phyloP scores from a whole-genome alignment of 2,329 filamentous ascomycete genomes.

The Ciborinia camelliae region DNA sequence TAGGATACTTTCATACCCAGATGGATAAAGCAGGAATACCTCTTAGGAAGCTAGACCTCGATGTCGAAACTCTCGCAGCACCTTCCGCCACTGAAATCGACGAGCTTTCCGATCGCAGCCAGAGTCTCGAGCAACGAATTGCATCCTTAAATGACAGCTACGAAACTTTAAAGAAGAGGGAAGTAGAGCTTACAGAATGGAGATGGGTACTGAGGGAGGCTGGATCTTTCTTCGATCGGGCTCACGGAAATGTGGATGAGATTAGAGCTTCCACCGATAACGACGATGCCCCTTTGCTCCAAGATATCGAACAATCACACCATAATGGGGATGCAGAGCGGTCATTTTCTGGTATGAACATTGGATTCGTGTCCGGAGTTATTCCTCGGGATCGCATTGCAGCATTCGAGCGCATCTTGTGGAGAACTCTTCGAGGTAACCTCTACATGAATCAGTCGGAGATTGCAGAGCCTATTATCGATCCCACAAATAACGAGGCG shows the following conservation, averaged over 20 bases:
- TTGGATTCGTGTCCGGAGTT: slow-evolving; percentile 95
- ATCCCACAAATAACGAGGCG: slow-evolving; percentile 88
- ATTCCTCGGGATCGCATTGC: slow-evolving; percentile 90
- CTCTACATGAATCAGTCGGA: slow-evolving; percentile 99
- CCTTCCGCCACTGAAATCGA: slow-evolving; percentile 95
- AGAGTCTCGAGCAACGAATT: slow-evolving; percentile 87
- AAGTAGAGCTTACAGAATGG: slow-evolving; percentile 97
- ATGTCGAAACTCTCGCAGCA: slow-evolving; percentile 78
- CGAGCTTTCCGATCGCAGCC: slow-evolving; percentile 86
- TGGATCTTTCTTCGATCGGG: slow-evolving; percentile 94
- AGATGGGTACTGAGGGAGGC: slow-evolving; percentile 96
- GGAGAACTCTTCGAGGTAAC: slow-evolving; percentile 95
- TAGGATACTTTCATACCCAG: slow-evolving; percentile 90
- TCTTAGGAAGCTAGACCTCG: slow-evolving; percentile 87
- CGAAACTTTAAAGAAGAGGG: slow-evolving; percentile 95
- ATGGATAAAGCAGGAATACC: slow-evolving; percentile 90
- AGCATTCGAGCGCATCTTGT: slow-evolving; percentile 94
- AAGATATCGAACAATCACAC: slow-evolving; percentile 84
- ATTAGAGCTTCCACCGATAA: slow-evolving; percentile 84
- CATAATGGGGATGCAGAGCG: slow-evolving; percentile 62
- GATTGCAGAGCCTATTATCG: slow-evolving; percentile 88
- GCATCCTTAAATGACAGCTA: slow-evolving; percentile 95
- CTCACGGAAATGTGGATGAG: slow-evolving; percentile 93
- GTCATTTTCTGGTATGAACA: slow-evolving; percentile 97
- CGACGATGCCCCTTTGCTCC: slow-evolving; percentile 86